phyloP scores from a whole-genome alignment of 2,329 filamentous ascomycete genomes.

The Thielaviopsis musarum region DNA sequence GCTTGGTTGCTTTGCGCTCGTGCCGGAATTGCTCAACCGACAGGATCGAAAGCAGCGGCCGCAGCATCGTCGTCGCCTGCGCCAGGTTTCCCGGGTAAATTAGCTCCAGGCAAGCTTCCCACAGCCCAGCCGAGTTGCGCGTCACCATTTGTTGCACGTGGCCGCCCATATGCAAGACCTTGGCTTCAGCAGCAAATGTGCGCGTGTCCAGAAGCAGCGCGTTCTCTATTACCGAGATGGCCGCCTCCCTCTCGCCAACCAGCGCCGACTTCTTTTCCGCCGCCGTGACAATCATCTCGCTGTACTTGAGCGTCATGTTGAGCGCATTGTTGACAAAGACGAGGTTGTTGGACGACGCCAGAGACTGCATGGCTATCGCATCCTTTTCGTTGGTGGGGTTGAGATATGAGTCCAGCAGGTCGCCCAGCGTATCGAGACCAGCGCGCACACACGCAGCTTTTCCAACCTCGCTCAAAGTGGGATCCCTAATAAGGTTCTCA shows the following conservation, averaged over 20 bases:
- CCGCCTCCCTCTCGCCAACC: conserved; percentile 15
- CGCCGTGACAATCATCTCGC: conserved; percentile 39
- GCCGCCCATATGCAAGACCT: conserved; percentile 42
- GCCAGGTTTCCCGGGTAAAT: conserved; percentile 50
- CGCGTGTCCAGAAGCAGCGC: conserved; percentile 32
- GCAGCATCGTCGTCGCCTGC: conserved; percentile 57
- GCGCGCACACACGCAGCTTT: conserved; percentile 45
- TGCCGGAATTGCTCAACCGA: conserved; percentile 58
- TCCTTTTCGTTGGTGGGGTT: conserved; percentile 19
- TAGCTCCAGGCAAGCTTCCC: conserved; percentile 57
- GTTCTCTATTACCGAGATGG: conserved; percentile 32
- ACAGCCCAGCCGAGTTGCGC: conserved; percentile 58
- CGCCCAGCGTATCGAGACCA: conserved; percentile 42
- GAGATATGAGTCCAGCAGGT: conserved; percentile 40
- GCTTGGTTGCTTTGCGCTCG: conserved; percentile 27
- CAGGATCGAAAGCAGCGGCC: conserved; percentile 52
- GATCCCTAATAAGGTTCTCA: conserved; percentile 39
- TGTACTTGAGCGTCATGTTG: conserved; percentile 47
- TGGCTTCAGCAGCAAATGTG: conserved; percentile 26
- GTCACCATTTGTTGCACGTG: conserved; percentile 50
- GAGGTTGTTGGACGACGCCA: conserved; percentile 35
- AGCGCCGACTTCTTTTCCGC: conserved; percentile 26
- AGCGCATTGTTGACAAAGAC: conserved; percentile 49
- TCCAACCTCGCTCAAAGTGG: conserved; percentile 36
- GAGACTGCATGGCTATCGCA: conserved; percentile 14